Evolutionary conservation across 345 rosid genomes (phyloP), one percentile per base, ranked within the genome.

Genomic region (Microcos paniculata): DNA sequence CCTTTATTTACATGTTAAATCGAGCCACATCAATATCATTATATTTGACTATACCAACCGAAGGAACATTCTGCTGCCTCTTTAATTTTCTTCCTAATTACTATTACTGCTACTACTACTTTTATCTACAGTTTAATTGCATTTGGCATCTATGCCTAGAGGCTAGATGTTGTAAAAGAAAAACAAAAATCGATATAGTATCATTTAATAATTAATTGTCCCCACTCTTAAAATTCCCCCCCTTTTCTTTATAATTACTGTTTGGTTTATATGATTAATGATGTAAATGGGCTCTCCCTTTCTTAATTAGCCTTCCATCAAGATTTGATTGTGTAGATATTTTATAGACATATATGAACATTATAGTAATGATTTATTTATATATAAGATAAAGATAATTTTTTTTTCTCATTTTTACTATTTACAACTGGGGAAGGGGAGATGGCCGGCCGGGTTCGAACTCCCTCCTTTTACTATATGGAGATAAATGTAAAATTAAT

Each of bases 241-340:
- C 35, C 8, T 14, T 38, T 23, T 42, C 42, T 65, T 7, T 43
- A 23, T 13, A 4, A 14, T 46, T 8, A 18, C 72, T 26, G 23
- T 46, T 8, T 26, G 23, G 0, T 31, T 18, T 26, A 46, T 4
- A 46, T 48, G 72, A 48, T 68, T 68, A 28, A 8, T 68, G 57
- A 68, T 48, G 26, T 68, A 8, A 65, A 3, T 23, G 26, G 16
- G 55, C 21, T 67, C 26, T 67, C 56, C 40, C 23, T 67, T 67
- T 67, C 55, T 42, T 45, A 67, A 45, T 42, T 45, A 67, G 24
- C 71, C 55, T 67, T 14, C 56, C 71, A 67, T 46, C 71, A 67
- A 26, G 40, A 67, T 67, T 67, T 65, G 52, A 65, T 65, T 0
- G 19, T 0, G 19, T 42, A 4, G 52, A 65, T 65, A 21, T 65